Percentiles rank a stretch among this genome's conserved stretches.
phyloP scores from a whole-genome alignment of 2,329 filamentous ascomycete genomes.

The Sphaerulina vaccinii region DNA sequence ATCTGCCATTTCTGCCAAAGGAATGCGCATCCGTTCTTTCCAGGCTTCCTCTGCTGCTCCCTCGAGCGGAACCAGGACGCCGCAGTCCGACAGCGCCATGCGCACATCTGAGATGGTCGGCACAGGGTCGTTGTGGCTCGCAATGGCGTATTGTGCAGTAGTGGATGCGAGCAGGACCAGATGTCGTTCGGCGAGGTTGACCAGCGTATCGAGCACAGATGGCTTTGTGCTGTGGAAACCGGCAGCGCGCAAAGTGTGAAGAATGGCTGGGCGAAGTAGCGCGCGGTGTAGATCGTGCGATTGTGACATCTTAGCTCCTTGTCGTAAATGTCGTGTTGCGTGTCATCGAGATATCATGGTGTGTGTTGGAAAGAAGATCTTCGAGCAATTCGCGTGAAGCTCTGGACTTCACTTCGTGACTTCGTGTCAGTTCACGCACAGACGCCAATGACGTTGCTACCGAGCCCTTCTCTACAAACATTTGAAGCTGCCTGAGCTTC shows the following conservation, averaged over 20 bases:
- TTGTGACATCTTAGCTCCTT: conserved; percentile 27
- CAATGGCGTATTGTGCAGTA: conserved; percentile 68
- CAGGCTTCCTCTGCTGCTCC: conserved; percentile 68
- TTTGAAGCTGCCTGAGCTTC: too few species aligned
- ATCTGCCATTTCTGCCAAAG: conserved; percentile 44
- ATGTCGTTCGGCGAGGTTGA: conserved; percentile 81
- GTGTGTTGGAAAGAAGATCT: neutral
- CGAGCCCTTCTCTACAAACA: too few species aligned
- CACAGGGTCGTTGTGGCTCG: conserved; percentile 65
- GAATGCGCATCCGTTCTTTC: conserved; percentile 51
- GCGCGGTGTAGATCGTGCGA: conserved; percentile 61
- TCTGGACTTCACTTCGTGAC: too few species aligned
- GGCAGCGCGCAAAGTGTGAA: conserved; percentile 87
- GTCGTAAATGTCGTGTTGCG: neutral
- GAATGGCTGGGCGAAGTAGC: conserved; percentile 78
- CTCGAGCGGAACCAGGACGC: conserved; percentile 68
- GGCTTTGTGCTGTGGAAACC: conserved; percentile 83
- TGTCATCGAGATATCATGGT: conserved; percentile 7
- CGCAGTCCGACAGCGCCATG: conserved; percentile 79
- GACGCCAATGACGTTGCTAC: too few species aligned
- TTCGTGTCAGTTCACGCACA: too few species aligned
- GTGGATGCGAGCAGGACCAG: conserved; percentile 70
- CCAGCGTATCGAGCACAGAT: conserved; percentile 81
- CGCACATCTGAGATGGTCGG: conserved; percentile 74
- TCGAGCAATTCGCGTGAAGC: neutral